These are phyloP conservation scores for Podila verticillata DNA, from an alignment of 192 early-diverging fungal genomes.

Conservation along the genomic window DNA sequence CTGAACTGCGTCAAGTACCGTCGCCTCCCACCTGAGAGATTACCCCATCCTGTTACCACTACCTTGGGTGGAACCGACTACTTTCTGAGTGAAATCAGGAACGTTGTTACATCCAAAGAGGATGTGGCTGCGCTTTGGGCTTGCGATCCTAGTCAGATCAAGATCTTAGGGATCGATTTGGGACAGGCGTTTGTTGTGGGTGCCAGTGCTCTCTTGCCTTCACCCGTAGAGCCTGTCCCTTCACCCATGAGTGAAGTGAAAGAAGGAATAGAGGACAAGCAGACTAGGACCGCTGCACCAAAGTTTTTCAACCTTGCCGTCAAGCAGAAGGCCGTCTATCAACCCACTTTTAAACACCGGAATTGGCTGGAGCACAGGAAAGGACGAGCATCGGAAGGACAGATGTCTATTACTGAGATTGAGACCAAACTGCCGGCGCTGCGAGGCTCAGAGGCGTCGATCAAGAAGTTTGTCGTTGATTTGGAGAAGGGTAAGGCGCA, in stretches of 20 bases:
- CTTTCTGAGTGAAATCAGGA: slow-evolving; percentile 15
- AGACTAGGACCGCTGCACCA: background rate
- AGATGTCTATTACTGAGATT: background rate
- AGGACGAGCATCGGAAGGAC: background rate
- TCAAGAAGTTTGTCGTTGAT: no score
- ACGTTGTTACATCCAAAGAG: slow-evolving; percentile 14
- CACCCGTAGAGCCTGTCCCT: background rate
- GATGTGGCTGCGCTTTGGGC: slow-evolving; percentile 1
- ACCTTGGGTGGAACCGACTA: slow-evolving; percentile 5
- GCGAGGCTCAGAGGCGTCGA: background rate
- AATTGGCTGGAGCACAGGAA: background rate
- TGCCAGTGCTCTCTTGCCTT: slow-evolving; percentile 11
- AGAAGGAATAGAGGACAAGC: background rate
- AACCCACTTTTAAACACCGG: background rate
- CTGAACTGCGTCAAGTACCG: slow-evolving; percentile 13
- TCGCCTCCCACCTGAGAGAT: background rate
- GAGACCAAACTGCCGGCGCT: background rate
- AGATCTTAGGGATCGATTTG: slow-evolving; percentile 15
- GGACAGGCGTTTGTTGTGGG: slow-evolving; percentile 15
- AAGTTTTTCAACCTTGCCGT: background rate
- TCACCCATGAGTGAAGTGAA: background rate
- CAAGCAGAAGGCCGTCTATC: slow-evolving; percentile 2
- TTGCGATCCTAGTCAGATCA: slow-evolving; percentile 8
- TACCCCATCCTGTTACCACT: slow-evolving; percentile 3
- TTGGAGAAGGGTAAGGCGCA: no score